A percentile compares a stretch with the other conserved stretches of the same genome.
Evolutionary conservation across 768 basidiomycete genomes (phyloP).

Genomic region (Pleurotus ostreatus): DNA sequence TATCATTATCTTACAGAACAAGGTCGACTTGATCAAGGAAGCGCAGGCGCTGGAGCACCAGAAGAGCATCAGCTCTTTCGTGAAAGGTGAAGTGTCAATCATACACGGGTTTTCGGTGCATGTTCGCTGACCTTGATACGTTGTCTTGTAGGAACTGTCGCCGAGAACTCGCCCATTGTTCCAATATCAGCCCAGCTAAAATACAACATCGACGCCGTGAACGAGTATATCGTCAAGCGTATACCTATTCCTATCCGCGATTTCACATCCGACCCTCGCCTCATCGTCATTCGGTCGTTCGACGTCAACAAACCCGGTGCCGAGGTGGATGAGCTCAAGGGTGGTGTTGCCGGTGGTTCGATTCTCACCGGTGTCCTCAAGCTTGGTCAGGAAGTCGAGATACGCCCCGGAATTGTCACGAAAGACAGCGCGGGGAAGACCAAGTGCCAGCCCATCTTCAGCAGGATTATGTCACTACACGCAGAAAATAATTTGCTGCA

Average conservation of each 20-base stretch:
- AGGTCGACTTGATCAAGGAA: slow-evolving; percentile 97
- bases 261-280: slow-evolving; percentile 85
- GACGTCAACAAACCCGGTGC: slow-evolving; percentile 99
- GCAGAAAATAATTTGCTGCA: slow-evolving; percentile 93
- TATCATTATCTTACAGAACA: slow-evolving; percentile 98
- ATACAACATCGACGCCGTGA: slow-evolving; percentile 99
- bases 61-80: slow-evolving; percentile 93
- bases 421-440: slow-evolving; percentile 89
- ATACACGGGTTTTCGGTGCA: background rate
- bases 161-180: slow-evolving; percentile 95
- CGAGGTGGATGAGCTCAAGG: slow-evolving; percentile 95
- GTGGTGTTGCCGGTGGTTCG: slow-evolving; percentile 96
- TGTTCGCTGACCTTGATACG: background rate
- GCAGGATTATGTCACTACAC: slow-evolving; percentile 83
- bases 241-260: slow-evolving; percentile 94
- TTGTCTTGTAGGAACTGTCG: slow-evolving; percentile 76
- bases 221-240: slow-evolving; percentile 95
- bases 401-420: slow-evolving; percentile 94
- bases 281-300: slow-evolving; percentile 99
- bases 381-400: slow-evolving; percentile 93
- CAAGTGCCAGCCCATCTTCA: slow-evolving; percentile 91
- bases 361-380: slow-evolving; percentile 90
- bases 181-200: slow-evolving; percentile 98
- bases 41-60: slow-evolving; percentile 92
- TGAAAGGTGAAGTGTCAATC: slow-evolving; percentile 61